These are phyloP conservation scores for Kokia cookei DNA, from an alignment of 441 rosid genomes.

Conservation along the genomic window DNA sequence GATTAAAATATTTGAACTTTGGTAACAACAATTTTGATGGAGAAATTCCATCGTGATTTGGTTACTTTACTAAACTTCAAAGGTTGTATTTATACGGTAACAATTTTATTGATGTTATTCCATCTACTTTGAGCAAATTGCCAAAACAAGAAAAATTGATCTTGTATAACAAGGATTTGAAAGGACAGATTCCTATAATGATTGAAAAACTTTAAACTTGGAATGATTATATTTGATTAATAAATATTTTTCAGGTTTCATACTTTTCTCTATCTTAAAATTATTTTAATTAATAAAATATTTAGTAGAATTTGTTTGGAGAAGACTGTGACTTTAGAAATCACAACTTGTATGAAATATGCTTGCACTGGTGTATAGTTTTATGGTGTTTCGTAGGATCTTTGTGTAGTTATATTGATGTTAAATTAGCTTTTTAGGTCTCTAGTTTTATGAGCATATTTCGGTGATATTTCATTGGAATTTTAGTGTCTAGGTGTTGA, in stretches of 20 bases:
- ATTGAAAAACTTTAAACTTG: neutral
- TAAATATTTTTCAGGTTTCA: neutral
- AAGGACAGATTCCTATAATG: neutral
- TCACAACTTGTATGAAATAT: no score
- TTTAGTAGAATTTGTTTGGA: no score
- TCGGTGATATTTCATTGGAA: no score
- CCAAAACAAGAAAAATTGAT: neutral
- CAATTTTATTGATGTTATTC: neutral
- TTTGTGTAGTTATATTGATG: no score
- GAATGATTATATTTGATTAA: neutral
- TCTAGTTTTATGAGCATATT: no score
- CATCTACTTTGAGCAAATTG: neutral
- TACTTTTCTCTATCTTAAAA: neutral
- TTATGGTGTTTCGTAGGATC: no score
- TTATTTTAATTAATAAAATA: no score
- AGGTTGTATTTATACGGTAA: neutral
- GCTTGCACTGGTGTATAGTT: no score
- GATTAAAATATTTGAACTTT: neutral
- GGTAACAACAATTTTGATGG: neutral
- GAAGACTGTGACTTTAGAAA: no score
- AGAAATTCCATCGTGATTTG: neutral
- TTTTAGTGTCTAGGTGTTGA: no score
- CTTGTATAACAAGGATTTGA: no score
- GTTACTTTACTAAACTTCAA: neutral
- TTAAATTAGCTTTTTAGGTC: no score